Conservation (phyloP, 1,139 yeast species). For the Yamadazyma trypodendri region DNA sequence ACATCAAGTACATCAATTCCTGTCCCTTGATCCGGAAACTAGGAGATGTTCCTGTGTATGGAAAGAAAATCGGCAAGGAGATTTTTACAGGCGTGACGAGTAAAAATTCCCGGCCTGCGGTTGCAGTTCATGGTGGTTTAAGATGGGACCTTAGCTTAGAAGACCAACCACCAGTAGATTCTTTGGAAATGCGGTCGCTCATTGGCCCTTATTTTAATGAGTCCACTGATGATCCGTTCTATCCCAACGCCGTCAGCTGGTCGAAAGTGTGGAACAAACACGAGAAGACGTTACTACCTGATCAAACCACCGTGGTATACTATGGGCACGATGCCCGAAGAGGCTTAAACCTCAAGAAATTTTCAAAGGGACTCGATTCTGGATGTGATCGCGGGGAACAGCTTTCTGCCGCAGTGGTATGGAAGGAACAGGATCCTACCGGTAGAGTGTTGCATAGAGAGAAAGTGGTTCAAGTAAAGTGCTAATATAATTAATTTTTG, state of each 20-base stretch:
- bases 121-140: slow-evolving; percentile 80
- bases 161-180: slow-evolving; percentile 62
- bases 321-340: slow-evolving; percentile 89
- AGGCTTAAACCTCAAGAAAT: slow-evolving; percentile 66
- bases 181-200: slow-evolving; percentile 61
- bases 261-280: slow-evolving; percentile 58
- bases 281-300: slow-evolving; percentile 30
- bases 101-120: slow-evolving; percentile 42
- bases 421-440: slow-evolving; percentile 21
- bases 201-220: slow-evolving; percentile 55
- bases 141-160: slow-evolving; percentile 58
- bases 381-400: slow-evolving; percentile 78
- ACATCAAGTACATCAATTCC: slow-evolving; percentile 53
- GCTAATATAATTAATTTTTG: slow-evolving; percentile 1
- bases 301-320: slow-evolving; percentile 47
- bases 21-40: slow-evolving; percentile 65
- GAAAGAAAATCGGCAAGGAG: slow-evolving; percentile 20
- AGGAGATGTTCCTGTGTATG: slow-evolving; percentile 56
- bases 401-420: slow-evolving; percentile 64
- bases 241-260: slow-evolving; percentile 59
- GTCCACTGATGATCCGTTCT: slow-evolving; percentile 52
- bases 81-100: slow-evolving; percentile 13
- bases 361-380: slow-evolving; percentile 76
- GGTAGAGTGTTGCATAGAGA: slow-evolving; percentile 22
- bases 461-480: slow-evolving; percentile 18